Conservation (phyloP, 2,329 filamentous ascomycete genomes). For the Cytospora leucostoma region DNA sequence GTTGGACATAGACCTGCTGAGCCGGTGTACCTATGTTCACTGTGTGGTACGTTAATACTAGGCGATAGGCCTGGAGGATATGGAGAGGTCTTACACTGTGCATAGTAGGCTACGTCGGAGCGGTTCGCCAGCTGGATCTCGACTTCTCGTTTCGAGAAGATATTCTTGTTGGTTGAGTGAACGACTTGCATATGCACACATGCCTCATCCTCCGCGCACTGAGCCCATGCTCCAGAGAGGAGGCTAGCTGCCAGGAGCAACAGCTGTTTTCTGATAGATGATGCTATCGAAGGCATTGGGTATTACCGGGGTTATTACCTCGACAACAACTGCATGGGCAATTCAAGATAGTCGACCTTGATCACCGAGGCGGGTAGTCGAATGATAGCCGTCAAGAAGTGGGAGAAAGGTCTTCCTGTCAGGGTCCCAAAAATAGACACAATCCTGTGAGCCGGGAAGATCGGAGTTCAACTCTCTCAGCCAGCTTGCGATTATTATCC, state of each 20-base stretch:
- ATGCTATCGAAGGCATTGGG: slow-evolving; percentile 36
- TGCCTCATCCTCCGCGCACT: slow-evolving; percentile 32
- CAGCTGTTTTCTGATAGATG: slow-evolving; percentile 29
- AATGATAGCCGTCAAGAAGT: neutral
- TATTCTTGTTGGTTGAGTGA: slow-evolving; percentile 44
- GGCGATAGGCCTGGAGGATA: slow-evolving; percentile 30
- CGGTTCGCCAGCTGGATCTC: slow-evolving; percentile 51
- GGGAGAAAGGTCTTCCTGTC: neutral
- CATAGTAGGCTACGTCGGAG: slow-evolving; percentile 56
- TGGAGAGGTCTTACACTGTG: slow-evolving; percentile 12
- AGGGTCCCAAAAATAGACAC: neutral
- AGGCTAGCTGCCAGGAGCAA: slow-evolving; percentile 31
- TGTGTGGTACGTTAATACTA: slow-evolving; percentile 32
- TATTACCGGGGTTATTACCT: slow-evolving; percentile 22
- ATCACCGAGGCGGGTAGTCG: neutral
- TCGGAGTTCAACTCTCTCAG: slow-evolving; percentile 8
- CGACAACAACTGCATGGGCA: slow-evolving; percentile 28
- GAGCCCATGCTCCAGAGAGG: slow-evolving; percentile 25
- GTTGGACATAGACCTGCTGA: slow-evolving; percentile 55
- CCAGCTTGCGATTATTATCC: slow-evolving; percentile 10
- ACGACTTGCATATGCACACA: slow-evolving; percentile 46
- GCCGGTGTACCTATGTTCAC: slow-evolving; percentile 56
- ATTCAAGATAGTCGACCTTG: neutral
- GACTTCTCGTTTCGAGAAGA: slow-evolving; percentile 46
- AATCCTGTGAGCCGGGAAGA: slow-evolving; percentile 1